phyloP scores from a whole-genome alignment of 257 asterid species.

The Solanum lycopersicoides region DNA sequence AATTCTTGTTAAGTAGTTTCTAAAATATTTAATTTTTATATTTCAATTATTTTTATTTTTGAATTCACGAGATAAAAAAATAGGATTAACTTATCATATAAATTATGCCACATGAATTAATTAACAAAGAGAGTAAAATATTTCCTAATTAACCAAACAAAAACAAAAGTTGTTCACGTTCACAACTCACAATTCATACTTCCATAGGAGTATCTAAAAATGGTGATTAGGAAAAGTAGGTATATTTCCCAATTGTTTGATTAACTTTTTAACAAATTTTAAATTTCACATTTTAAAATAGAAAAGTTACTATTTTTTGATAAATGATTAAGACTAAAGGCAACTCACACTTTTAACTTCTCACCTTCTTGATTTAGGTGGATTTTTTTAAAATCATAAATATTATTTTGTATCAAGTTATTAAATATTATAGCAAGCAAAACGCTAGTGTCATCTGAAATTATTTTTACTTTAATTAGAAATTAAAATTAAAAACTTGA shows the following conservation, averaged over 20 bases:
- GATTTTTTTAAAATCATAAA: not conserved
- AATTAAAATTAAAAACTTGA: not conserved
- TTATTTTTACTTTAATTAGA: not conserved
- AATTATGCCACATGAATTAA: too few species aligned
- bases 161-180: not conserved
- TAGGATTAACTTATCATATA: not conserved
- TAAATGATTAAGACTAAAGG: not conserved
- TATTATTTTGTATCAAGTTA: not conserved
- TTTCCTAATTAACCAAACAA: not conserved
- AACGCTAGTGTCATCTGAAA: not conserved
- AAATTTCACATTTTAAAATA: not conserved
- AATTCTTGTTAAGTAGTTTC: accelerated
- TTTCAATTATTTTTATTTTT: too few species aligned
- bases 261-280: not conserved
- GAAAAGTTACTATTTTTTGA: not conserved
- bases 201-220: not conserved
- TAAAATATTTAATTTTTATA: too few species aligned
- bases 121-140: not conserved
- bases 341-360: not conserved
- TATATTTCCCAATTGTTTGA: not conserved
- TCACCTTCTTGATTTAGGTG: not conserved
- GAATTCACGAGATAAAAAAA: too few species aligned
- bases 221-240: not conserved
- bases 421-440: not conserved
- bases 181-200: not conserved